phyloP scores from a whole-genome alignment of 768 basidiomycete genomes.

The Paxillus involutus region DNA sequence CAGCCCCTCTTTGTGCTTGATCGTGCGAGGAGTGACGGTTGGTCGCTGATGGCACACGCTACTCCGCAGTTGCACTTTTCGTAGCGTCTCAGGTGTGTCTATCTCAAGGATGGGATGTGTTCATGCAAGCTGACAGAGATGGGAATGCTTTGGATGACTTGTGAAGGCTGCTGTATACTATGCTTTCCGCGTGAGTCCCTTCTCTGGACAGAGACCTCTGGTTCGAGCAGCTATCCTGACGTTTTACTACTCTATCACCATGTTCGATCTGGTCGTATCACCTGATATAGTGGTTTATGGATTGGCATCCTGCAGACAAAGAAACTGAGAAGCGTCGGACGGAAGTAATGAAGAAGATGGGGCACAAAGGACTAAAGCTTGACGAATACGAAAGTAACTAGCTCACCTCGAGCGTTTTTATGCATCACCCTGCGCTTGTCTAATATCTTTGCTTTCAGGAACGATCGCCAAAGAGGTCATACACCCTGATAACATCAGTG shows the following conservation, averaged over 20 bases:
- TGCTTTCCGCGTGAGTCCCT: slow-evolving; percentile 58
- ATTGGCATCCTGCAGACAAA: slow-evolving; percentile 50
- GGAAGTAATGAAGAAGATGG: slow-evolving; percentile 68
- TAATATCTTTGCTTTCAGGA: slow-evolving; percentile 39
- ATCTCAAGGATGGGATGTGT: background rate
- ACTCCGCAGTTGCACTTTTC: slow-evolving; percentile 47
- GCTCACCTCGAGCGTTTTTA: background rate
- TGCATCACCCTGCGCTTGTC: background rate
- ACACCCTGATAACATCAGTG: slow-evolving; percentile 83
- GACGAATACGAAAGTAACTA: slow-evolving; percentile 88
- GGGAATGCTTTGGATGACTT: background rate
- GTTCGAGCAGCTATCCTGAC: background rate
- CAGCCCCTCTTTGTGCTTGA: background rate
- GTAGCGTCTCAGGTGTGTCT: slow-evolving; percentile 50
- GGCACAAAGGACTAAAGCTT: slow-evolving; percentile 71
- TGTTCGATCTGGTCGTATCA: background rate
- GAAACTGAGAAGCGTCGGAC: slow-evolving; percentile 67
- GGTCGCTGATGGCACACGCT: slow-evolving; percentile 7
- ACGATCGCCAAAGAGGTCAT: slow-evolving; percentile 92
- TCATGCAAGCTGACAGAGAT: slow-evolving; percentile 1
- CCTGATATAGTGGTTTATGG: slow-evolving; percentile 60
- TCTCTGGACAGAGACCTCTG: background rate
- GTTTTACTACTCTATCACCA: background rate
- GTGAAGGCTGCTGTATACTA: slow-evolving; percentile 77
- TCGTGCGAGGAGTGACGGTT: background rate